phyloP scores from a whole-genome alignment of 495 filamentous ascomycete genomes.

The Trichocladium uniseriatum region DNA sequence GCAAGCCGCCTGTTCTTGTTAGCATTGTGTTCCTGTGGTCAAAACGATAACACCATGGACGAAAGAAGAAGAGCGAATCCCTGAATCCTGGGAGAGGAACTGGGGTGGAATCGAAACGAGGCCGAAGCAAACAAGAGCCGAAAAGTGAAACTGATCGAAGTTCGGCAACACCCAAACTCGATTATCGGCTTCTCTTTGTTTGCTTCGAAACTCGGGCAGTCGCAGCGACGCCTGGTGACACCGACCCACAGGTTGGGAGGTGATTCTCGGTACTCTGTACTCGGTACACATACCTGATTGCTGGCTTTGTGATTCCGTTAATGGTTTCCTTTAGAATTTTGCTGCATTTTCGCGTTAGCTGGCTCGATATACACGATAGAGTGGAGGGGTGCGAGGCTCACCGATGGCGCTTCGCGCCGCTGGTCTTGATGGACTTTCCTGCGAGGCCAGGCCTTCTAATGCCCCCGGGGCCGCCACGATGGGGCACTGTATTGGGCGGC shows the following conservation, averaged over 20 bases:
- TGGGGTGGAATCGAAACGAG: background rate
- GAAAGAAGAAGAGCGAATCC: too few species aligned
- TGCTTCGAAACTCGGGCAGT: too few species aligned
- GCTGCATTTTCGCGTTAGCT: conserved; percentile 23
- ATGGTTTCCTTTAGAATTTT: conserved; percentile 56
- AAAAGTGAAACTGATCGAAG: background rate
- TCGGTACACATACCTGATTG: conserved; percentile 51
- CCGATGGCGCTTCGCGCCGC: conserved; percentile 24
- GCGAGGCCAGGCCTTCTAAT: conserved; percentile 4
- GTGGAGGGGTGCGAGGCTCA: conserved; percentile 3
- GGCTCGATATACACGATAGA: background rate
- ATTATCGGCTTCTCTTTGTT: too few species aligned
- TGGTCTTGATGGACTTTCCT: conserved; percentile 14
- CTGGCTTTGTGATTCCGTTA: conserved; percentile 53
- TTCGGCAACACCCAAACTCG: too few species aligned
- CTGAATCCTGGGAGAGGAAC: too few species aligned
- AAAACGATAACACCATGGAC: too few species aligned
- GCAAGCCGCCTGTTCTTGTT: conserved; percentile 61
- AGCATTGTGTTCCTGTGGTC: too few species aligned
- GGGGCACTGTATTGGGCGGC: conserved; percentile 14
- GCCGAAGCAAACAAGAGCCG: background rate
- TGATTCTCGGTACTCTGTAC: too few species aligned
- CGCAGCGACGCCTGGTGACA: too few species aligned
- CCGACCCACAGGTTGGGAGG: too few species aligned
- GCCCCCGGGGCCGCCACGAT: conserved; percentile 17